Conservation (phyloP, 106 monocot species). For the Dioscorea dumetorum region DNA sequence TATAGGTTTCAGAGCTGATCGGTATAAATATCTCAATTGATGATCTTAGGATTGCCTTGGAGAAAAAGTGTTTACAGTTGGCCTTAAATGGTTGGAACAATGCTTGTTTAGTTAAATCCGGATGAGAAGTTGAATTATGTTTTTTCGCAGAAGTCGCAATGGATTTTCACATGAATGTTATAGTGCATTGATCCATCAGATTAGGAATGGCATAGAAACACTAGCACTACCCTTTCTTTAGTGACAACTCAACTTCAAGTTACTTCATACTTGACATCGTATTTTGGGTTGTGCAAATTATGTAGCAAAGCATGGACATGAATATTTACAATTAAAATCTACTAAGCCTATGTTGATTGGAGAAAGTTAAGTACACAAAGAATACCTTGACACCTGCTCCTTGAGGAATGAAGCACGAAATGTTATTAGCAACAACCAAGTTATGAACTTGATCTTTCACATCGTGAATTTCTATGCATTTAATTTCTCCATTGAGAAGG, state of each 20-base stretch:
- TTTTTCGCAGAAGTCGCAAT: too few relatives aligned
- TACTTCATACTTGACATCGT: background rate
- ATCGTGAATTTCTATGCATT: slow-evolving; percentile 37
- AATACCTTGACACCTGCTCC: slow-evolving; percentile 55
- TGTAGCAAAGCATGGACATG: background rate
- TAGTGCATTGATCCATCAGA: too few relatives aligned
- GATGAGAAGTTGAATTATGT: too few relatives aligned
- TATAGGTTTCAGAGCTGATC: background rate
- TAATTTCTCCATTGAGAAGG: slow-evolving; percentile 19
- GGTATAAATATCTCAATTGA: background rate
- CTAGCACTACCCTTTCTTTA: too few relatives aligned
- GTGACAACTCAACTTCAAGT: background rate
- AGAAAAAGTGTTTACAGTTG: background rate
- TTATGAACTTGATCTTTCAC: slow-evolving; percentile 42
- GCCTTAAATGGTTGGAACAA: background rate
- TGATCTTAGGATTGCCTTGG: background rate
- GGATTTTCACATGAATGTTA: too few relatives aligned
- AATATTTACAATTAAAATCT: background rate
- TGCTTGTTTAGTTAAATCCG: background rate
- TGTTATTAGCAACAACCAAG: slow-evolving; percentile 30
- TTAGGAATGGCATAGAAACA: too few relatives aligned
- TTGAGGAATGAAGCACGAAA: slow-evolving; percentile 46
- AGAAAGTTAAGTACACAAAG: background rate
- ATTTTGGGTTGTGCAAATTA: background rate
- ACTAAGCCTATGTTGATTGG: background rate